Conservation (phyloP, 768 basidiomycete genomes). For the Mycena capillaripes region DNA sequence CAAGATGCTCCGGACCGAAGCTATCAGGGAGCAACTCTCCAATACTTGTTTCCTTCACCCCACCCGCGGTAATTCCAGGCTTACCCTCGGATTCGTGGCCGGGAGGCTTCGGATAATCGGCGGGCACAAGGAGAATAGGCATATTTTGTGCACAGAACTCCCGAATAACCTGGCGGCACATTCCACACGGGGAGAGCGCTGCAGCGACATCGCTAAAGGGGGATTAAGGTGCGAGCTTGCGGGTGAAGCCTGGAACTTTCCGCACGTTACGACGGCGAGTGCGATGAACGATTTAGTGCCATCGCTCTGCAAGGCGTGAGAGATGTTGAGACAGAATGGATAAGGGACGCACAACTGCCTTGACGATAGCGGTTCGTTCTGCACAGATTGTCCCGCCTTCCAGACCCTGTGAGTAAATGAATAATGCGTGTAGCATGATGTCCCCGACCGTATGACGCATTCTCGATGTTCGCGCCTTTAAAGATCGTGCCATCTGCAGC, state of each 20-base stretch:
- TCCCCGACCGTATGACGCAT: conserved; percentile 91
- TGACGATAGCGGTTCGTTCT: conserved; percentile 95
- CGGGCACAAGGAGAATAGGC: conserved; percentile 78
- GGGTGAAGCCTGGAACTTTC: conserved; percentile 21
- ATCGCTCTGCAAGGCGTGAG: background rate
- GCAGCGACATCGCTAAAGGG: conserved; percentile 73
- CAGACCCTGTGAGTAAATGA: conserved; percentile 10
- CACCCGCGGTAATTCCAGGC: conserved; percentile 61
- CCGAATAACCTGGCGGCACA: conserved; percentile 74
- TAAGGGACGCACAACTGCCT: conserved; percentile 80
- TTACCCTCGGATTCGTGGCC: conserved; percentile 51
- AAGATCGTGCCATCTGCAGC: conserved; percentile 78
- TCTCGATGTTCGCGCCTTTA: conserved; percentile 91
- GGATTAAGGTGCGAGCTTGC: no score
- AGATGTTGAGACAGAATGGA: background rate
- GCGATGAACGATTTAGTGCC: conserved; percentile 79
- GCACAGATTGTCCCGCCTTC: conserved; percentile 93
- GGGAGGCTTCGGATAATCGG: conserved; percentile 63
- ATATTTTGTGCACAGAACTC: conserved; percentile 86
- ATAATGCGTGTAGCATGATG: background rate
- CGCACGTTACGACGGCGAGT: conserved; percentile 86
- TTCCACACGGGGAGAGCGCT: conserved; percentile 89
- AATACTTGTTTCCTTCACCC: conserved; percentile 75
- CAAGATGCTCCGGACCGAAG: conserved; percentile 90
- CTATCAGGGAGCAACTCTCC: conserved; percentile 85